Conservation (phyloP, 768 basidiomycete species). For the Collybia mongolica region DNA sequence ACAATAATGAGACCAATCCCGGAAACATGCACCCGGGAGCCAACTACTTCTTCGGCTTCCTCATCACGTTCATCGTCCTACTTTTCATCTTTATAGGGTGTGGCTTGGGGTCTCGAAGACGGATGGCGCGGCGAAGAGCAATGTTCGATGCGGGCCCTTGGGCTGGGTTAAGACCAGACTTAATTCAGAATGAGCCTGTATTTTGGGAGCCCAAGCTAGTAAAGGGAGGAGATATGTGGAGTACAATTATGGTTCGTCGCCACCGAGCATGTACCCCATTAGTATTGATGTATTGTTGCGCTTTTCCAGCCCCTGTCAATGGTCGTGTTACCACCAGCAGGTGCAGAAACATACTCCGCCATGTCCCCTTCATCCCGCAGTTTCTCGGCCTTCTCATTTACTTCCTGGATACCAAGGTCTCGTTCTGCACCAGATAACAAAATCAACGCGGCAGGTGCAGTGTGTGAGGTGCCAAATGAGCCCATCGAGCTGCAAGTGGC, state of each 20-base stretch:
- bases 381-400: constrained; percentile 6
- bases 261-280: neutral
- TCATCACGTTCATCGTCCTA: constrained; percentile 46
- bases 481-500: constrained; percentile 33
- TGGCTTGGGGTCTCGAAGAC: constrained; percentile 44
- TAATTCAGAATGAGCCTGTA: constrained; percentile 7
- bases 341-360: neutral
- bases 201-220: constrained; percentile 15
- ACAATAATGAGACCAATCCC: constrained; percentile 1
- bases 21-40: constrained; percentile 14
- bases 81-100: constrained; percentile 52
- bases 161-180: neutral
- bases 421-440: constrained; percentile 2
- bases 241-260: constrained; percentile 13
- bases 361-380: neutral
- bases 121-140: constrained; percentile 23
- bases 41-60: constrained; percentile 52
- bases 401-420: constrained; percentile 8
- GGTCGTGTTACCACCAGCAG: neutral
- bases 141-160: constrained; percentile 9
- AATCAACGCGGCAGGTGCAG: neutral
- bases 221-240: constrained; percentile 6
- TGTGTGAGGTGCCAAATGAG: constrained; percentile 12
- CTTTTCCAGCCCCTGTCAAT: constrained; percentile 1
- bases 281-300: neutral